Evolutionary conservation across 768 basidiomycete genomes (phyloP), one percentile per base, ranked within the genome.

Genomic region (Chalciporus sphaerocephalus): DNA sequence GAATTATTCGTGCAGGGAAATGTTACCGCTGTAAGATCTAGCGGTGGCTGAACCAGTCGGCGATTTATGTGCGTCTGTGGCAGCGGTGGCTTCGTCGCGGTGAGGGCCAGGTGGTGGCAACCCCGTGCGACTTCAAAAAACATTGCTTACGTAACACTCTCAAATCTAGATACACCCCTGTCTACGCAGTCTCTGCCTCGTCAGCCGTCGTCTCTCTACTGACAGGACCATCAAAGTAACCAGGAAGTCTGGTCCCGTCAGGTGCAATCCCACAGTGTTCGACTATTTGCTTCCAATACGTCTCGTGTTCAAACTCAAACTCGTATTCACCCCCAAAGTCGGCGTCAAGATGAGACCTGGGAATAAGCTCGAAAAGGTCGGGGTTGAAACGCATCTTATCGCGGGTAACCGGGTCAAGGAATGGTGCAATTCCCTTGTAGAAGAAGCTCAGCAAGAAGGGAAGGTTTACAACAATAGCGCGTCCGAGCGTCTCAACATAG

Each of bases 321-420:
- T 78, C 75, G 61, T 81, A 79, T 2, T 82, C 75, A 1, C 91
- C 91, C 12, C 88, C 90, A 60, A 92, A 91, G 52, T 87, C 87
- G 1, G 81, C 77, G 58, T 92, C 90, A 8, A 93, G 77, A 44
- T 93, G 91, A 4, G 76, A 75, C 6, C 65, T 68, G 5, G 89
- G 85, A 17, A 92, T 74, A 35, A 94, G 79, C 48, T 89, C 85
- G 30, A 75, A 62, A 5, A 94, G 71, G 54, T 90, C 76, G 4
- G 92, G 90, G 59, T 94, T 94, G 64, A 94, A 93, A 18, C 85
- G 81, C 83, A 93, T 89, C 86, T 93, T 94, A 58, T 92, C 89
- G 35, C 87, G 74, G 0, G 92, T 93, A 23, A 92, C 80, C 6
- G 92, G 91, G 59, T 94, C 91, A 40, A 94, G 62, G 70, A 93